Evolutionary conservation across 2,329 filamentous ascomycete species (phyloP), one percentile per base, ranked within the genome.

Genomic region (Clonostachys sp.): DNA sequence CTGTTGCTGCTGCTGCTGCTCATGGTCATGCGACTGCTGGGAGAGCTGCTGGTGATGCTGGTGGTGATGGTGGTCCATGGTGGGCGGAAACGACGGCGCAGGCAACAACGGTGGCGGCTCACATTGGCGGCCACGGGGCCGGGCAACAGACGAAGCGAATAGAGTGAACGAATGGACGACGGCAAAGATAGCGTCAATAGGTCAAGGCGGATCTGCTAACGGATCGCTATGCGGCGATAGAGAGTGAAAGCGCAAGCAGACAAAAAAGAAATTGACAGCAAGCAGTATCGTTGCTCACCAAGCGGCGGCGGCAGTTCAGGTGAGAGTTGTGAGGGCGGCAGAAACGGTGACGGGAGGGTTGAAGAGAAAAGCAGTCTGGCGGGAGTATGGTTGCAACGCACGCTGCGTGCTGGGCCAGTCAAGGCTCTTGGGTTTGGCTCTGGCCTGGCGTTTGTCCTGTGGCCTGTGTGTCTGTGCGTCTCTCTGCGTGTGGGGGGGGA

Each of bases 1-100:
- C 44, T 56, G 53, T 6, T 54, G 52, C 41, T 55, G 57, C 18
- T 56, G 55, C 20, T 56, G 55, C 20, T 53, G 54, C n/a, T 53
- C 53, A 42, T 51, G 49, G 4, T 52, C 48, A 7, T 53, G 51
- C 12, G 52, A 45, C 41, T 55, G 55, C 24, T 56, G 55, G 17
- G 53, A 53, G 13, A 51, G 54, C 42, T 50, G 49, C 5, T 53
- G 50, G 6, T 53, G 48, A 20, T 56, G 53, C 38, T 56, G 51
- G 48, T 53, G 56, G 48, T 58, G 60, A 51, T 53, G 61, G 48
- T 53, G 58, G 52, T 68, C 63, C 65, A 68, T 64, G 53, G 44
- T 44, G 41, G 36, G 36, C 36, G 40, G 17, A 42, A 42, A 42
- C 24, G 24, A 30, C 9, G 50, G 51, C 50, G 48, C 48, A 39